Percentiles rank a stretch among this genome's conserved stretches.
Conservation (phyloP, 2,329 filamentous ascomycete species). For the Alternaria ventricosa region DNA sequence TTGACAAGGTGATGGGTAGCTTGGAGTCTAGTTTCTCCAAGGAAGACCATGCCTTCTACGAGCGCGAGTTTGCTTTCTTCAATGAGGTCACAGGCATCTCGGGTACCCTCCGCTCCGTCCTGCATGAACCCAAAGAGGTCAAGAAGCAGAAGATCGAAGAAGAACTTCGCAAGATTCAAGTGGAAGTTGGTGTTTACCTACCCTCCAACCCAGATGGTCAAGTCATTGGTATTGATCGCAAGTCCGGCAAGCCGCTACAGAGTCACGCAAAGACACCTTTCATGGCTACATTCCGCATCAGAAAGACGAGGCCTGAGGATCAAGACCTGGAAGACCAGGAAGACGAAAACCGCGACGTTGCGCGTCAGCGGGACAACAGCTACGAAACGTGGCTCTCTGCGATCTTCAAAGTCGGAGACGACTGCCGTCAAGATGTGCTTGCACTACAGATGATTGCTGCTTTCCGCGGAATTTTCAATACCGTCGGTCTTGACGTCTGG, state of each 20-base stretch:
- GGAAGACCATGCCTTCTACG: conserved; percentile 84
- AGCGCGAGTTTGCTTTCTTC: conserved; percentile 97
- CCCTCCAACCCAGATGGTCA: conserved; percentile 96
- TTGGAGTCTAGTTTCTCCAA: conserved; percentile 82
- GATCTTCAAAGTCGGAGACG: conserved; percentile 99
- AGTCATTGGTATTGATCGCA: conserved; percentile 96
- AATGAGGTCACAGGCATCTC: conserved; percentile 95
- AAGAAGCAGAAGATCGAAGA: conserved; percentile 99
- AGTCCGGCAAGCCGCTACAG: conserved; percentile 95
- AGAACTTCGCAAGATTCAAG: conserved; percentile 94
- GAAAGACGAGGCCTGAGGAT: conserved; percentile 69
- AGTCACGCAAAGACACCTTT: conserved; percentile 98
- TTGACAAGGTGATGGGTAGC: conserved; percentile 87
- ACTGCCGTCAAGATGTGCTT: conserved; percentile 95
- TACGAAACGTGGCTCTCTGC: conserved; percentile 99
- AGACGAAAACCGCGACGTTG: conserved; percentile 41
- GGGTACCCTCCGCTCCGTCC: conserved; percentile 91
- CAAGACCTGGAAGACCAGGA: conserved; percentile 35
- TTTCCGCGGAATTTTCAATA: conserved; percentile 96
- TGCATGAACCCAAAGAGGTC: conserved; percentile 90
- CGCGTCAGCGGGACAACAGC: conserved; percentile 56
- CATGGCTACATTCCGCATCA: conserved; percentile 98
- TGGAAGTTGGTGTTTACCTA: conserved; percentile 96
- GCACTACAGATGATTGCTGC: conserved; percentile 97
- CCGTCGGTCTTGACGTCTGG: conserved; percentile 92